Percentiles rank a stretch among this genome's conserved stretches.
phyloP scores from a whole-genome alignment of 2,329 filamentous ascomycete genomes.

The Tolypocladium album region DNA sequence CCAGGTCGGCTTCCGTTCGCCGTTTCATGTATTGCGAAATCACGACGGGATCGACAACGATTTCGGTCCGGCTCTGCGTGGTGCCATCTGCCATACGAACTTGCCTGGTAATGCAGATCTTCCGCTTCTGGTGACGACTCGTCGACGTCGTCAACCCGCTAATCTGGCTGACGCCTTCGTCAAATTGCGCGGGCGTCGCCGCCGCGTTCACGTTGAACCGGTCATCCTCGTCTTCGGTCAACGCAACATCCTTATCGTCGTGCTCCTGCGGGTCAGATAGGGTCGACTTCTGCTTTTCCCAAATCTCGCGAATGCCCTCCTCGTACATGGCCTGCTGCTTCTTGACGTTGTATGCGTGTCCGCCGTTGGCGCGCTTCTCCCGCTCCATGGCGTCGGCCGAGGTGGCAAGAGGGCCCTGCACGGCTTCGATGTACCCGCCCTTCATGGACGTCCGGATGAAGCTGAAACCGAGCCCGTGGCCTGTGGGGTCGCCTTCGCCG shows the following conservation, averaged over 20 bases:
- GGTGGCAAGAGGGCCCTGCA: slow-evolving; percentile 54
- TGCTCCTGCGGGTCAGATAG: slow-evolving; percentile 63
- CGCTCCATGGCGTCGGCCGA: slow-evolving; percentile 79
- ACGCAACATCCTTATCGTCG: slow-evolving; percentile 48
- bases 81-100: slow-evolving; percentile 33
- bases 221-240: slow-evolving; percentile 51
- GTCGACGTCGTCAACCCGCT: slow-evolving; percentile 56
- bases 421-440: slow-evolving; percentile 79
- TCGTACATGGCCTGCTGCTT: slow-evolving; percentile 89
- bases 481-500: slow-evolving; percentile 88
- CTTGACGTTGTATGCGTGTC: slow-evolving; percentile 95
- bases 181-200: slow-evolving; percentile 53
- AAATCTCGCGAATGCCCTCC: slow-evolving; percentile 82
- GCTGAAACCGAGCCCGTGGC: slow-evolving; percentile 86
- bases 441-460: slow-evolving; percentile 99
- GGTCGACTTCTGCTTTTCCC: slow-evolving; percentile 76
- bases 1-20: slow-evolving; percentile 58
- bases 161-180: slow-evolving; percentile 74
- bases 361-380: slow-evolving; percentile 78
- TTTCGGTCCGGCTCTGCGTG: slow-evolving; percentile 52
- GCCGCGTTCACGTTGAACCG: slow-evolving; percentile 63
- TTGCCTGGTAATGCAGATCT: slow-evolving; percentile 62
- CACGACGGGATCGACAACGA: slow-evolving; percentile 71
- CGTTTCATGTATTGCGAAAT: slow-evolving; percentile 82
- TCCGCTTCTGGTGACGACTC: slow-evolving; percentile 58